Conservation (phyloP, 495 filamentous ascomycete species). For the Hamigera avellanea region DNA sequence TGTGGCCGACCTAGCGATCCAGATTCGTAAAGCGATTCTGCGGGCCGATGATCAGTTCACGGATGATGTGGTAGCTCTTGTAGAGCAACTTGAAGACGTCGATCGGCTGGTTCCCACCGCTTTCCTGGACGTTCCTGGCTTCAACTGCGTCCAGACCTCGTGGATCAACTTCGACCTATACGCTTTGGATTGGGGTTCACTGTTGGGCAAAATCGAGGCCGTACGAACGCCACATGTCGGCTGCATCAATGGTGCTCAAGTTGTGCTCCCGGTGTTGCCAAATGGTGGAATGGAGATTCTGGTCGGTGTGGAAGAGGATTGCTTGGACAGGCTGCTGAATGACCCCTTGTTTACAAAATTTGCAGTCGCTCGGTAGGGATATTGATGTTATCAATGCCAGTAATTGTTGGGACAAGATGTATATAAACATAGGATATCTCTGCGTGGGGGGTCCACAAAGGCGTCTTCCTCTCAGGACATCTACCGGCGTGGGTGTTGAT, state of each 20-base stretch:
- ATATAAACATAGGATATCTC: no score
- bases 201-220: conserved; percentile 20
- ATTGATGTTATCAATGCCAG: no score
- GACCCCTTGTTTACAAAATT: conserved; percentile 19
- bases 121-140: conserved; percentile 22
- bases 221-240: conserved; percentile 21
- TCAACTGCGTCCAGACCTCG: conserved; percentile 19
- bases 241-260: conserved; percentile 20
- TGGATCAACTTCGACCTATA: conserved; percentile 22
- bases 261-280: conserved; percentile 21
- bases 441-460: no score
- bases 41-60: conserved; percentile 14
- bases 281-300: conserved; percentile 26
- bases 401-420: no score
- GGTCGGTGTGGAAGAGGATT: conserved; percentile 18
- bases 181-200: conserved; percentile 19
- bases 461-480: no score
- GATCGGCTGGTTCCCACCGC: conserved; percentile 18
- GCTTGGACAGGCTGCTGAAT: conserved; percentile 12
- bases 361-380: no score
- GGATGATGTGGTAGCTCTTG: conserved; percentile 14
- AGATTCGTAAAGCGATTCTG: conserved; percentile 17
- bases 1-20: conserved; percentile 19
- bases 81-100: conserved; percentile 13
- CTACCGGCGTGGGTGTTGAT: no score